Evolutionary conservation across 1,284 basidiomycete species (phyloP), one percentile per base, ranked within the genome.

Genomic region (Melampsora americana): DNA sequence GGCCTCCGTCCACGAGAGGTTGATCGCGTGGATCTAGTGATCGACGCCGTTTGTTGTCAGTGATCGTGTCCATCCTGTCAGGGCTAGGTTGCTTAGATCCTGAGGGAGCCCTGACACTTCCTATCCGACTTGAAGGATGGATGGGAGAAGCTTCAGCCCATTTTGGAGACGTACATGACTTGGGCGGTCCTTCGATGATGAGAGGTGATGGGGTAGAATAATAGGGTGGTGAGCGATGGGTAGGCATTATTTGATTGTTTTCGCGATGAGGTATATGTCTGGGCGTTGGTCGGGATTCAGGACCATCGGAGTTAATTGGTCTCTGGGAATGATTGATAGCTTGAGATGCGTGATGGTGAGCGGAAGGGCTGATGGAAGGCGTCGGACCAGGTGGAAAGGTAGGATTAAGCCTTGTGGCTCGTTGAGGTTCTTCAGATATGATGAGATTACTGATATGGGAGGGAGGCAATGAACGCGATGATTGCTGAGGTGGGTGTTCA

Each of bases 161-260:
- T 56, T 56, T n/a, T n/a, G 53, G 53, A 56, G 53, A 56, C 53
- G 53, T 23, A 56, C 53, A 23, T 56, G 53, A 56, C 53, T 56
- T 56, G 53, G 20, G 71, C 35, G 39, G 30, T 7, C 14, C 50
- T 7, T 56, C 48, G 44, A 72, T 72, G 14, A 62, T 5, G 1
- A 72, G 30, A 9, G 70, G 70, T 1, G 70, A 72, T 35, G 70
- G 64, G 53, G 71, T 74, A 16, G 50, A 53, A 28, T 66, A 74
- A 50, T 50, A 62, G 28, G 59, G 32, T 4, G 64, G 64, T 16
- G 62, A 74, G 2, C 32, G 35, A 56, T 56, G 53, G 7, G 53
- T 56, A 7, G 53, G 7, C n/a, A 12, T 56, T 9, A 20, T 28
- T 23, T 56, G 53, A n/a, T 56, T 14, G 28, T n/a, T 56, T 11